Percentiles rank a stretch among this genome's conserved stretches.
phyloP scores from a whole-genome alignment of 345 rosid genomes.

The Mercurialis annua region DNA sequence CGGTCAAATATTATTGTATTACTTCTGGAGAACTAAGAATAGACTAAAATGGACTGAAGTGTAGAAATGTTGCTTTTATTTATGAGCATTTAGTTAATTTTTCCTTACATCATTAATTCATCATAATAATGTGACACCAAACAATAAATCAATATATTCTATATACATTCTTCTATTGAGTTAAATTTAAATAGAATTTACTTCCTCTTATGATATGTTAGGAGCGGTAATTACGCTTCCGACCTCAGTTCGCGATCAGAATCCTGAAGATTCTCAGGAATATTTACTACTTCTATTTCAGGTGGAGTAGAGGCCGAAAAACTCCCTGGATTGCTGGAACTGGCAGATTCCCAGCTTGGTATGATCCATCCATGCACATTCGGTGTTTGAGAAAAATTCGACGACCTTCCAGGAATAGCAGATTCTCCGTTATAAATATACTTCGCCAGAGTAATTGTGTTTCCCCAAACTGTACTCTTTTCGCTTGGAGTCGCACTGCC shows the following conservation, averaged over 20 bases:
- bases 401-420: not conserved
- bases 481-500: slow-evolving; percentile 9
- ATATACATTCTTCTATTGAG: no score
- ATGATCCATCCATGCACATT: slow-evolving; percentile 14
- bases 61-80: no score
- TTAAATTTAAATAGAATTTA: not conserved
- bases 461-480: slow-evolving; percentile 17
- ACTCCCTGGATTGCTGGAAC: slow-evolving; percentile 1
- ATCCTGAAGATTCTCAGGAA: not conserved
- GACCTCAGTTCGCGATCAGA: not conserved
- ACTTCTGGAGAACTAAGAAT: no score
- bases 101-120: no score
- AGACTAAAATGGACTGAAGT: no score
- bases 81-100: no score
- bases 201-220: not conserved
- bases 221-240: not conserved
- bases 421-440: slow-evolving; percentile 14
- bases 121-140: no score
- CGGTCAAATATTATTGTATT: no score
- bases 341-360: slow-evolving; percentile 14
- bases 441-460: slow-evolving; percentile 10
- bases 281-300: slow-evolving; percentile 7
- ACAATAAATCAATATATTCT: no score
- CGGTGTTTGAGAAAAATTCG: not conserved
- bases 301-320: not conserved